Conservation (phyloP, 2,329 filamentous ascomycete genomes). For the Colletotrichum incanum region DNA sequence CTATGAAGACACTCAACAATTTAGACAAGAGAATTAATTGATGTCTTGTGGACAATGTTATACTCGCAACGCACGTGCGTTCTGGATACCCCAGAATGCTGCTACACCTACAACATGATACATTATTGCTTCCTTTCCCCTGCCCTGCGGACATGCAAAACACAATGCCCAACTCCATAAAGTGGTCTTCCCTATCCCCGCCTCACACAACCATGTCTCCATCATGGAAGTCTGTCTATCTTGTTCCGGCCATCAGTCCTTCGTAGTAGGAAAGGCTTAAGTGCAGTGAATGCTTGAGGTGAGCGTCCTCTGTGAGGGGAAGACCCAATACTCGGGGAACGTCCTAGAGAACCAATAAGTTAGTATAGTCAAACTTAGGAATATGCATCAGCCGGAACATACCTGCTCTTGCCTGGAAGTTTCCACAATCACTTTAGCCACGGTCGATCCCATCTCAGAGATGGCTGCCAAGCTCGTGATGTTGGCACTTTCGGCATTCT, state of each 20-base stretch:
- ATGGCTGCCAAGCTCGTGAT: constrained; percentile 79
- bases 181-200: not conserved
- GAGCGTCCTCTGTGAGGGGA: constrained; percentile 81
- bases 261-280: constrained; percentile 79
- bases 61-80: not conserved
- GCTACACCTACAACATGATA: constrained; percentile 26
- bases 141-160: not conserved
- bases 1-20: not conserved
- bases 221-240: not conserved
- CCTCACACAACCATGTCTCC: not conserved
- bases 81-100: constrained; percentile 15
- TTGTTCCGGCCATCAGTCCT: constrained; percentile 68
- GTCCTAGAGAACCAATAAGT: constrained; percentile 54
- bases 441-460: constrained; percentile 84
- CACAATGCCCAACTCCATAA: not conserved
- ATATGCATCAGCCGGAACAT: constrained; percentile 48
- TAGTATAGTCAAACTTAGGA: constrained; percentile 32
- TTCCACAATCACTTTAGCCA: constrained; percentile 77
- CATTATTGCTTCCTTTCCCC: constrained; percentile 3
- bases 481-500: constrained; percentile 55
- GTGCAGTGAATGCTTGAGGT: constrained; percentile 79
- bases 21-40: not conserved
- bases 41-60: not conserved
- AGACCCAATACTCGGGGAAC: constrained; percentile 69
- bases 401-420: constrained; percentile 71